Percentiles rank a stretch among this genome's conserved stretches.
Conservation (phyloP, 179 eudicot species). For the Spergularia azorica region DNA sequence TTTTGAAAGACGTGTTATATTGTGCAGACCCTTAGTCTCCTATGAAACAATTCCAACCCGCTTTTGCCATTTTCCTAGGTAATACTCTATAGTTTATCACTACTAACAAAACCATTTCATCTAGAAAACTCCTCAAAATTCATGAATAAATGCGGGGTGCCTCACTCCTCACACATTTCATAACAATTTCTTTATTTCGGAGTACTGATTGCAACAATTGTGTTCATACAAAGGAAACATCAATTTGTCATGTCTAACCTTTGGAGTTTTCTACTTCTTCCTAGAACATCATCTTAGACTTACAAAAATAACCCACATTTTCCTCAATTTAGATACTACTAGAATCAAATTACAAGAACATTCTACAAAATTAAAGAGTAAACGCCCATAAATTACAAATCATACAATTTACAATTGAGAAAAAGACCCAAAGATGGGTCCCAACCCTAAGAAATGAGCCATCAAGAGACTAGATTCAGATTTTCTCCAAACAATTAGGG, state of each 20-base stretch:
- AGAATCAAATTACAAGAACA: neutral
- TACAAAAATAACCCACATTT: neutral
- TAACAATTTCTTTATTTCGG: too few relatives aligned
- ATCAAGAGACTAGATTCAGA: conserved; percentile 24
- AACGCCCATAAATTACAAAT: neutral
- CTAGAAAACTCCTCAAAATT: too few relatives aligned
- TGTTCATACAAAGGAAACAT: conserved; percentile 17
- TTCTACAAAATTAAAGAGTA: neutral
- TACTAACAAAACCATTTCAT: too few relatives aligned
- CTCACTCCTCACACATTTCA: too few relatives aligned
- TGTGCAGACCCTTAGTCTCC: too few relatives aligned
- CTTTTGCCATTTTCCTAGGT: too few relatives aligned
- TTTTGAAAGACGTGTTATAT: too few relatives aligned
- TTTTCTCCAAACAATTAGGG: conserved; percentile 34
- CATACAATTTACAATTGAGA: neutral
- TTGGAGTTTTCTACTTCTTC: too few relatives aligned
- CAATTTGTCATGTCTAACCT: neutral
- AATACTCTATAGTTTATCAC: too few relatives aligned
- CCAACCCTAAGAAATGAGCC: conserved; percentile 26
- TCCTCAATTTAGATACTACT: neutral
- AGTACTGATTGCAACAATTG: neutral
- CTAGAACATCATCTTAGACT: neutral
- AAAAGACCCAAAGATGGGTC: conserved; percentile 8
- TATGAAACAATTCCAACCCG: too few relatives aligned
- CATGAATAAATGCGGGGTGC: too few relatives aligned